Base-by-base conservation (phyloP, 2,329 filamentous ascomycete genomes). In the Aspergillus sp. region DNA sequence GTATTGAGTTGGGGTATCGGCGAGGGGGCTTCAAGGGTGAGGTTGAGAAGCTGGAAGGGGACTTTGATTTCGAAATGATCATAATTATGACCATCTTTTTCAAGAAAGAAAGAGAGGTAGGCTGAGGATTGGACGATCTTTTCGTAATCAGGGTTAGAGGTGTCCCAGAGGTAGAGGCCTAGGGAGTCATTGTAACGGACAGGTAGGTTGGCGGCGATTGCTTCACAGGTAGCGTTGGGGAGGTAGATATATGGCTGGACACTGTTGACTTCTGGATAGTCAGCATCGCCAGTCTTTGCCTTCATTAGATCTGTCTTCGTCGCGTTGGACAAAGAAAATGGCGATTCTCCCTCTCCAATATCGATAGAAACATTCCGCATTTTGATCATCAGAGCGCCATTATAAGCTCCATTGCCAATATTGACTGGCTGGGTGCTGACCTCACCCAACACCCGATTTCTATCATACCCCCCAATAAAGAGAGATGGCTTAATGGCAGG, bases 131-230 rank as follows among this genome's bases (percentile, higher is more conserved):
- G 40, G 6, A 50, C 45, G 27, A 61, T 49, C 5, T 37, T 47
- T 1, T 19, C 10, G 40, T 55, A 62, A 11, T 41, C 26, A 4
- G 52, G 37, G 28, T 65, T 56, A 3, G 48, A 43, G 0, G 58
- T 65, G 31, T 73, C 56, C 71, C 71, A 74, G 12, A 68, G 48
- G 42, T 73, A 74, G 5, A 74, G 50, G 0, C 66, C 68, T 2
- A 71, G 54, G 6, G 47, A 46, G 2, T 56, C 37, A 33, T 70
- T 50, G 46, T 61, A 71, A 0, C 49, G 62, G 5, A 73, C 61
- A 0, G 69, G 71, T 4, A 74, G 57, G 7, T 65, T 34, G 0
- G 48, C 29, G 2, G 69, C 60, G 31, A 73, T 66, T 9, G 59
- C 62, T 34, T 71, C 65, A 50, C 71, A 74, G 1, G 68, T 69